phyloP scores from a whole-genome alignment of 257 asterid species.

The Nemophila menziesii region DNA sequence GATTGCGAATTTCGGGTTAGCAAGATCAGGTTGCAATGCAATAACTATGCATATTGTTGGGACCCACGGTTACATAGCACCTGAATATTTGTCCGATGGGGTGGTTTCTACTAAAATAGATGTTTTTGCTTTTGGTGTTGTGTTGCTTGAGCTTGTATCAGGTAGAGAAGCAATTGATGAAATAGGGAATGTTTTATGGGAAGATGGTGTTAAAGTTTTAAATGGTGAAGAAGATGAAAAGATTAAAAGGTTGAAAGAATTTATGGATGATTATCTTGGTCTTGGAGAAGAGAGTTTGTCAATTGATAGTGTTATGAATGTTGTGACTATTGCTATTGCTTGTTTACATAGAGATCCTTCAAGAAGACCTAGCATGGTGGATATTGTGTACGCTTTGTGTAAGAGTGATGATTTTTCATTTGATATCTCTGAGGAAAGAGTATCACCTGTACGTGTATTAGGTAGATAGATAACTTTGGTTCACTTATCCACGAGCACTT shows the following conservation, averaged over 20 bases:
- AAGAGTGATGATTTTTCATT: slow-evolving; percentile 68
- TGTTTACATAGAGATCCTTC: slow-evolving; percentile 64
- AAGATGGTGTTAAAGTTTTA: slow-evolving; percentile 21
- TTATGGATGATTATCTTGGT: slow-evolving; percentile 50
- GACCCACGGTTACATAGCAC: slow-evolving; percentile 86
- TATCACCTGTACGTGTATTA: slow-evolving; percentile 44
- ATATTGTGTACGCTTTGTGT: slow-evolving; percentile 78
- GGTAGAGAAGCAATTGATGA: slow-evolving; percentile 58
- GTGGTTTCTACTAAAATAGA: slow-evolving; percentile 83
- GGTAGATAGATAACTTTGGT: slow-evolving; percentile 72
- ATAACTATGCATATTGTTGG: slow-evolving; percentile 97
- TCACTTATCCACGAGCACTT: no score
- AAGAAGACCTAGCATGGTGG: slow-evolving; percentile 86
- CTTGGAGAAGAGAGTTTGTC: slow-evolving; percentile 31
- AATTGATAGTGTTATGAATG: slow-evolving; percentile 50
- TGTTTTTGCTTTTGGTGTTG: slow-evolving; percentile 81
- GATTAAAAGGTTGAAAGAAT: slow-evolving; percentile 35
- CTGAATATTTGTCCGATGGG: slow-evolving; percentile 69
- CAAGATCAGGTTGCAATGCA: slow-evolving; percentile 87
- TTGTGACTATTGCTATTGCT: slow-evolving; percentile 54
- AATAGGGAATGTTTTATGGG: slow-evolving; percentile 60
- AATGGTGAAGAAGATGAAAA: slow-evolving; percentile 43
- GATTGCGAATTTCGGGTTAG: slow-evolving; percentile 85
- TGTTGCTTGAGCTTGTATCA: slow-evolving; percentile 67
- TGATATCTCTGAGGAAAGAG: slow-evolving; percentile 61